Evolutionary conservation across 495 filamentous ascomycete species (phyloP), one percentile per base, ranked within the genome.

Genomic region (Parathielavia hyrcaniae): DNA sequence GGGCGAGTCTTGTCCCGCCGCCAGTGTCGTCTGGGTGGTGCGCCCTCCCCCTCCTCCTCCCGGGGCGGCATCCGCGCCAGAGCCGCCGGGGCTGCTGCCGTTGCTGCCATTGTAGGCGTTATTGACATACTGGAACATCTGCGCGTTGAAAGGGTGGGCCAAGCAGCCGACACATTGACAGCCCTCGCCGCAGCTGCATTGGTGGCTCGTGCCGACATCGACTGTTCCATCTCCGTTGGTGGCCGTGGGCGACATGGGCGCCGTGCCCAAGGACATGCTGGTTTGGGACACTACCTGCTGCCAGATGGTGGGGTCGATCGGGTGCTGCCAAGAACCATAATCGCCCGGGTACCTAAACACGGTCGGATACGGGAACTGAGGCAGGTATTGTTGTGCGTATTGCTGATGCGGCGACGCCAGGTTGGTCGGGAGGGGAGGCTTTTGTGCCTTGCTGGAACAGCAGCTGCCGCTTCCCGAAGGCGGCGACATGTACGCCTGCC

Each of bases 141-240:
- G 78, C 20, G 80, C 71, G 64, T 91, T 91, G 67, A 82, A 89
- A 5, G 87, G 87, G 64, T 91, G 87, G 39, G 79, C 75, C 22
- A 80, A 69, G 63, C 87, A 91, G 20, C 82, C 85, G 23, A 88
- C 63, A 61, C 87, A 91, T 57, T 85, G 73, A 62, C 87, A 91
- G 0, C 74, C 74, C 49, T 85, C 75, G 59, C 90, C 82, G 67
- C 90, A 85, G 62, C 71, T 64, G 69, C 88, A 85, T 50, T 81
- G 70, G 58, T 86, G 75, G 32, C 67, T 70, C 9, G 66, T 67
- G 39, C 69, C 69, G 22, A 34, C 54, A 43, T 64, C 53, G 12
- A 41, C 38, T 7, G 61, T n/a, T n/a, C n/a, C 57, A 12, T 61
- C 59, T 7, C 35, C 62, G 8, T 60, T 62, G 17, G 22, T 39